These are phyloP conservation scores for Phytopythium aichiense DNA, from an alignment of 352 stramenopile species.

Conservation along the genomic window DNA sequence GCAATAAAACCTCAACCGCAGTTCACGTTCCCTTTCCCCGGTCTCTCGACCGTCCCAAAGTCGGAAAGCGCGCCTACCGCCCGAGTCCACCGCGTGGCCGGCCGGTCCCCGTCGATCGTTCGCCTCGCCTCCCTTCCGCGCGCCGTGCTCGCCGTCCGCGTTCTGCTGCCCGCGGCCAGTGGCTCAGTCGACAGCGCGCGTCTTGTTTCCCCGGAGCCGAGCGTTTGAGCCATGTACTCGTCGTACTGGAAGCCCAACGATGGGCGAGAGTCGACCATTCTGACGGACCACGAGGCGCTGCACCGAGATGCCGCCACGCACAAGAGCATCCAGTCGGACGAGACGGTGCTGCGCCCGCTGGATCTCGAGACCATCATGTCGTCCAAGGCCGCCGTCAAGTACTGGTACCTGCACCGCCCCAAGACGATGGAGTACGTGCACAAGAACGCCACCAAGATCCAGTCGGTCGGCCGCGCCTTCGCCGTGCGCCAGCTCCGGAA, in stretches of 20 bases:
- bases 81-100: neutral
- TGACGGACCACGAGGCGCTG: constrained; percentile 82
- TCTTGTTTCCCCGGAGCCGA: neutral
- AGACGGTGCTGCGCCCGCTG: constrained; percentile 70
- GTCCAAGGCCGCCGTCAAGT: constrained; percentile 85
- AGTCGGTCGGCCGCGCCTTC: constrained; percentile 72
- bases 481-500: constrained; percentile 69
- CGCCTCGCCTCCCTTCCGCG: neutral
- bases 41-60: neutral
- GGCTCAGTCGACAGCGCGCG: neutral
- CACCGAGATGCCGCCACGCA: constrained; percentile 77
- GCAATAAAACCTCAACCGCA: too few species aligned
- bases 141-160: neutral
- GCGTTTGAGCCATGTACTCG: constrained; percentile 63
- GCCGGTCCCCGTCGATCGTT: neutral
- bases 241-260: constrained; percentile 82
- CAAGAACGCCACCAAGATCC: constrained; percentile 87
- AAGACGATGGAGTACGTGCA: constrained; percentile 90
- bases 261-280: constrained; percentile 61
- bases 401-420: constrained; percentile 84
- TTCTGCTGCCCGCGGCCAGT: neutral
- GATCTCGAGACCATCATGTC: constrained; percentile 87
- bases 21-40: neutral
- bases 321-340: constrained; percentile 74
- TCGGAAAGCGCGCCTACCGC: constrained; percentile 11